Evolutionary conservation across 1,284 basidiomycete genomes (phyloP).

Genomic region (Ceratobasidium sp.): DNA sequence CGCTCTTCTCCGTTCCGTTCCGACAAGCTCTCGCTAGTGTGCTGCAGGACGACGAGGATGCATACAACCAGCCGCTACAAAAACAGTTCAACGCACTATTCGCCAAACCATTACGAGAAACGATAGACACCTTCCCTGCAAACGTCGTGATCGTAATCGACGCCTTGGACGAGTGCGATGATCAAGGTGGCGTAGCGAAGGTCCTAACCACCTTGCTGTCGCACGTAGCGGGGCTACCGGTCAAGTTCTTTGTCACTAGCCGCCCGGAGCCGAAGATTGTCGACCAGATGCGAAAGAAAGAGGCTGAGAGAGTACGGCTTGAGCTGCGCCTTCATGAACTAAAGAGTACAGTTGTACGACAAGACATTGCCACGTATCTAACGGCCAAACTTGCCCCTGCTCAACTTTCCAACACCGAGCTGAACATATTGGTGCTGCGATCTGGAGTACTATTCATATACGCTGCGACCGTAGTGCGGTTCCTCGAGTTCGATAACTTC

Average conservation of each 20-base stretch:
- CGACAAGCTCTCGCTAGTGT: background rate
- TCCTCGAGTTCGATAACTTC: slow-evolving; percentile 4
- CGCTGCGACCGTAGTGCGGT: slow-evolving; percentile 28
- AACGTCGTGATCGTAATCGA: slow-evolving; percentile 20
- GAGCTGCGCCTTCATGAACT: slow-evolving; percentile 18
- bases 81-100: slow-evolving; percentile 5
- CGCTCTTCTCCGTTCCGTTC: background rate
- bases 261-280: slow-evolving; percentile 26
- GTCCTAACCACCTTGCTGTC: background rate
- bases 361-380: slow-evolving; percentile 17
- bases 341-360: background rate
- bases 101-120: background rate
- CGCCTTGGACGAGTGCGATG: slow-evolving; percentile 32
- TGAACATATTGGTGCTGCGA: background rate
- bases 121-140: background rate
- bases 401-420: background rate
- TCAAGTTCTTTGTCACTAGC: slow-evolving; percentile 39
- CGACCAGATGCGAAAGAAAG: background rate
- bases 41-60: background rate
- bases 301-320: background rate
- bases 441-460: slow-evolving; percentile 21
- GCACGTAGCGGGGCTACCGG: background rate
- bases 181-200: slow-evolving; percentile 1
- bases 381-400: background rate
- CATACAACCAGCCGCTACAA: background rate